phyloP scores from a whole-genome alignment of 176 grass and related monocot genomes.

The Triticum aestivum region DNA sequence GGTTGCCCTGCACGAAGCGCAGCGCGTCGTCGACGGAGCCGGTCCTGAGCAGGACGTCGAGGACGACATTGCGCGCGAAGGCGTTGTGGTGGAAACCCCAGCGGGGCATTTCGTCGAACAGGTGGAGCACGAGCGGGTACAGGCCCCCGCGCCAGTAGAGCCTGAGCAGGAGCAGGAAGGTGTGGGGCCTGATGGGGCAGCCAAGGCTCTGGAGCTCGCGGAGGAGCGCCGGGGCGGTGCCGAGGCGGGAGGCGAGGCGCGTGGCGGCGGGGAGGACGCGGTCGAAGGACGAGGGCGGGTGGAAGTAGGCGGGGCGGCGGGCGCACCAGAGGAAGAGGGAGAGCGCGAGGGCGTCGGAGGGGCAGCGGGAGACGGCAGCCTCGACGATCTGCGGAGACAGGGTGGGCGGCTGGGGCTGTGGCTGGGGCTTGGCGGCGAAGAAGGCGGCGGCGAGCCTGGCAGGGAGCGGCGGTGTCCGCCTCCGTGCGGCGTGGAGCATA shows the following conservation, averaged over 20 bases:
- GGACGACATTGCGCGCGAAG: constrained; percentile 67
- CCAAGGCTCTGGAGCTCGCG: constrained; percentile 47
- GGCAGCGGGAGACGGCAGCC: constrained; percentile 47
- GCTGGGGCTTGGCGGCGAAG: constrained; percentile 22
- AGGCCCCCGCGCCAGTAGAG: constrained; percentile 76
- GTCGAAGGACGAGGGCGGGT: constrained; percentile 66
- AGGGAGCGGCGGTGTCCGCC: constrained; percentile 35
- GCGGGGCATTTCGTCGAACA: constrained; percentile 74
- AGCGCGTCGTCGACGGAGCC: constrained; percentile 33
- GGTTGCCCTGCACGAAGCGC: constrained; percentile 26
- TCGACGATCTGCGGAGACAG: constrained; percentile 57
- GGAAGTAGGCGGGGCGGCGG: constrained; percentile 68
- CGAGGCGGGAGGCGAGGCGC: constrained; percentile 53
- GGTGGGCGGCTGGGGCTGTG: not conserved
- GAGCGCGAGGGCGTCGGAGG: constrained; percentile 65
- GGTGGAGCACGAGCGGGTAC: constrained; percentile 49
- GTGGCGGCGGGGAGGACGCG: constrained; percentile 58
- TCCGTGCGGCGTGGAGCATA: constrained; percentile 43
- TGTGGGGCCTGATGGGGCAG: constrained; percentile 60
- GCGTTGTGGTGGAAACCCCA: constrained; percentile 63
- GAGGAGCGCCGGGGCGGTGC: constrained; percentile 50
- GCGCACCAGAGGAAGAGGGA: constrained; percentile 92
- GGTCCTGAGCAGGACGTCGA: constrained; percentile 75
- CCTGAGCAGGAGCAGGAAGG: constrained; percentile 73
- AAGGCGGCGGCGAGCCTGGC: constrained; percentile 29